Conservation (phyloP, 176 grass and related monocot genomes). For the Lolium rigidum region DNA sequence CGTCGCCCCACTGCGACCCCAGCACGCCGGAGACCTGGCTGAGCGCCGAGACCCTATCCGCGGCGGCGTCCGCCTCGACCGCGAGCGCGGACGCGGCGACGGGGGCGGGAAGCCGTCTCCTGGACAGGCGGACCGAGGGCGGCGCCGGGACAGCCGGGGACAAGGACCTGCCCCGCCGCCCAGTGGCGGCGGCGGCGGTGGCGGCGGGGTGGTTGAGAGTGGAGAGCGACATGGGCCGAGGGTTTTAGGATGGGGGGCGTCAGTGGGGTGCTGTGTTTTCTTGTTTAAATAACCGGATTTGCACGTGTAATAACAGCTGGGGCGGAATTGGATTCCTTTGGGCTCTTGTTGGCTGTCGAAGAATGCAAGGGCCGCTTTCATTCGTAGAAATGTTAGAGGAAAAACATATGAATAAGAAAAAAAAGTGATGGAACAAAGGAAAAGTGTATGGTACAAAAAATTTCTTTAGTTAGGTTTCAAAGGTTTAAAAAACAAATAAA, state of each 20-base stretch:
- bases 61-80: constrained; percentile 47
- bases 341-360: neutral
- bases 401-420: no score
- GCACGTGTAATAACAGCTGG: neutral
- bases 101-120: neutral
- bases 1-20: constrained; percentile 89
- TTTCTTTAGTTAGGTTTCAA: no score
- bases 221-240: constrained; percentile 42
- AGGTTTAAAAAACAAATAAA: no score
- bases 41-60: constrained; percentile 57
- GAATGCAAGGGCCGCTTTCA: no score
- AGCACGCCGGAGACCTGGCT: constrained; percentile 79
- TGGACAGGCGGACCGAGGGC: constrained; percentile 25
- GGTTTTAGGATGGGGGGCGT: constrained; percentile 31
- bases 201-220: constrained; percentile 41
- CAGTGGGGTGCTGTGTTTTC: constrained; percentile 7
- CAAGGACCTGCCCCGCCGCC: constrained; percentile 19
- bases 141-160: constrained; percentile 19
- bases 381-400: no score
- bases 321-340: neutral
- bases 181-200: constrained; percentile 25
- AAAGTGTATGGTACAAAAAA: no score
- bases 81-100: constrained; percentile 44
- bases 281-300: constrained; percentile 6
- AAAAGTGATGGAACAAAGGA: no score